These are phyloP conservation scores for Coemansia furcata DNA, from an alignment of 192 early-diverging fungal genomes.

Conservation along the genomic window DNA sequence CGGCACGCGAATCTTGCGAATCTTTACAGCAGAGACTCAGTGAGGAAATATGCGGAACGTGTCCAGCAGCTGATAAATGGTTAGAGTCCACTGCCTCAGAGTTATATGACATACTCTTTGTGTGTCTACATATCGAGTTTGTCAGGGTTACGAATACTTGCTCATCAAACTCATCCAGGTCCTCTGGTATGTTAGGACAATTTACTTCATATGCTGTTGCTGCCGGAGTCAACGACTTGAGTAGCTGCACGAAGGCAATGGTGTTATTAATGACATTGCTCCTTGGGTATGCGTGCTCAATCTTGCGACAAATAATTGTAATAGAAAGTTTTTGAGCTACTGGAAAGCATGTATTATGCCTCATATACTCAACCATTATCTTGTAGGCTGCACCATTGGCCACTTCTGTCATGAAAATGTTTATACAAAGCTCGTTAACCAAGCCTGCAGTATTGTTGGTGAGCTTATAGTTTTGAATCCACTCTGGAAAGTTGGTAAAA, in stretches of 20 bases:
- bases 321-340: neutral
- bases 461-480: neutral
- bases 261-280: neutral
- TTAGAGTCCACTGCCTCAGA: neutral
- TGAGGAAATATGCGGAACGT: neutral
- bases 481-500: neutral
- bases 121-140: neutral
- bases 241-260: neutral
- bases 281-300: neutral
- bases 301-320: neutral
- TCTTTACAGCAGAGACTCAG: neutral
- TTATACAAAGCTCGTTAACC: neutral
- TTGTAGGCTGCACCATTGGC: neutral
- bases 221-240: neutral
- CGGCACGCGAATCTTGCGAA: neutral
- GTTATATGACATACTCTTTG: neutral
- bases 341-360: neutral
- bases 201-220: neutral
- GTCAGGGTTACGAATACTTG: neutral
- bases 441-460: neutral
- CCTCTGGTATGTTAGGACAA: neutral
- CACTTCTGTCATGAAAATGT: neutral
- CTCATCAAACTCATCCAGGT: neutral
- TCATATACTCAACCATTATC: neutral
- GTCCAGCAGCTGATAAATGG: neutral